Conservation (phyloP, 129 eudicot genomes). For the Arctium lappa region DNA sequence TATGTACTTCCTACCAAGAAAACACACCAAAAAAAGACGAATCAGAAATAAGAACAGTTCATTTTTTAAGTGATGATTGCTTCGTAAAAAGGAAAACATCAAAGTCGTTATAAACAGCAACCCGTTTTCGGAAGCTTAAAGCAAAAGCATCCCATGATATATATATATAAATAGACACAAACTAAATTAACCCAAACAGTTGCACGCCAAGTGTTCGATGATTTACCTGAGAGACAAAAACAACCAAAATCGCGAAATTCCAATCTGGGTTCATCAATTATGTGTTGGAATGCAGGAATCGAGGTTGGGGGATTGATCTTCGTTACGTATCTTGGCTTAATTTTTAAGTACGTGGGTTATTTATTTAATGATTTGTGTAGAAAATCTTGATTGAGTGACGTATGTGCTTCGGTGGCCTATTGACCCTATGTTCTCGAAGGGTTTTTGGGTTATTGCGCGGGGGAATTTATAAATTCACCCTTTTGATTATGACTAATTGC, state of each 20-base stretch:
- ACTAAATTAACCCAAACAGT: not conserved
- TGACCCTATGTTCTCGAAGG: slow-evolving; percentile 12
- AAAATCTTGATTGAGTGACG: slow-evolving; percentile 23
- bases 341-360: slow-evolving; percentile 13
- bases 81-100: slow-evolving; percentile 15
- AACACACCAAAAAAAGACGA: slow-evolving; percentile 7
- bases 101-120: slow-evolving; percentile 30
- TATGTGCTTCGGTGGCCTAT: slow-evolving; percentile 22
- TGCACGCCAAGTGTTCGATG: slow-evolving; percentile 25
- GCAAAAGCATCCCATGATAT: slow-evolving; percentile 29
- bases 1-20: slow-evolving; percentile 19
- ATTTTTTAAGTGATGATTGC: slow-evolving; percentile 11
- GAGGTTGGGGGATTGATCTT: slow-evolving; percentile 15
- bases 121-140: slow-evolving; percentile 30
- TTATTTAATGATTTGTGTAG: not conserved
- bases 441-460: not conserved
- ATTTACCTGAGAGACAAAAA: slow-evolving; percentile 20
- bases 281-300: slow-evolving; percentile 19
- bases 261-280: slow-evolving; percentile 14
- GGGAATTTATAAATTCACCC: not conserved
- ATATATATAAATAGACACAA: not conserved
- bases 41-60: slow-evolving; percentile 2
- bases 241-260: not conserved
- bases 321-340: not conserved
- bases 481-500: slow-evolving; percentile 1